These are phyloP conservation scores for Saturnispora sekii DNA, from an alignment of 805 yeast genomes.

Conservation along the genomic window DNA sequence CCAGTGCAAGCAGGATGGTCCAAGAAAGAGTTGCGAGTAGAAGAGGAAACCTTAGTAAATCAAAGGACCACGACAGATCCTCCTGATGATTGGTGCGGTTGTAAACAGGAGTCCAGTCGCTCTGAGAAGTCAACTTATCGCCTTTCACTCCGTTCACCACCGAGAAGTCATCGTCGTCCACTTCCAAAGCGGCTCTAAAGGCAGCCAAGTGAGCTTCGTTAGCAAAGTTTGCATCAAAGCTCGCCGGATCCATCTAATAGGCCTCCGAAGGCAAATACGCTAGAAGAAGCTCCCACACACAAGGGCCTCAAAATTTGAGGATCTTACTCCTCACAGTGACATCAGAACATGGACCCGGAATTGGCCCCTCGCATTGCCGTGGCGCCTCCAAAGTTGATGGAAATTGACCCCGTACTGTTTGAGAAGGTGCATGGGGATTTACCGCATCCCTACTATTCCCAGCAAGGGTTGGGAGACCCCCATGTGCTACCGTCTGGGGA, in stretches of 20 bases:
- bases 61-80: slow-evolving; percentile 28
- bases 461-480: slow-evolving; percentile 9
- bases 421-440: slow-evolving; percentile 9
- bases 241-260: slow-evolving; percentile 11
- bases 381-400: not conserved
- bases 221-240: slow-evolving; percentile 18
- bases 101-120: slow-evolving; percentile 40
- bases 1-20: slow-evolving; percentile 38
- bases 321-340: not conserved
- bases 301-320: not conserved
- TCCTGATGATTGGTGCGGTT: slow-evolving; percentile 16
- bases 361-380: not conserved
- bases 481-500: slow-evolving; percentile 14
- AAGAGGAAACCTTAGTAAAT: slow-evolving; percentile 57
- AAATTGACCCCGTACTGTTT: slow-evolving; percentile 10
- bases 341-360: not conserved
- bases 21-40: slow-evolving; percentile 43
- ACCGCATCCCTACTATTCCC: slow-evolving; percentile 10
- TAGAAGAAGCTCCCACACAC: not conserved
- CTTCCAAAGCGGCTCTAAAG: slow-evolving; percentile 30
- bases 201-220: slow-evolving; percentile 26
- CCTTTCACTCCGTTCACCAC: not conserved
- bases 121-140: slow-evolving; percentile 29
- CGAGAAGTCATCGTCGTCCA: slow-evolving; percentile 20
- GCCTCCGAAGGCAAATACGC: no score